Evolutionary conservation across 768 basidiomycete genomes (phyloP), one percentile per base, ranked within the genome.

Genomic region (Collybia nuda): DNA sequence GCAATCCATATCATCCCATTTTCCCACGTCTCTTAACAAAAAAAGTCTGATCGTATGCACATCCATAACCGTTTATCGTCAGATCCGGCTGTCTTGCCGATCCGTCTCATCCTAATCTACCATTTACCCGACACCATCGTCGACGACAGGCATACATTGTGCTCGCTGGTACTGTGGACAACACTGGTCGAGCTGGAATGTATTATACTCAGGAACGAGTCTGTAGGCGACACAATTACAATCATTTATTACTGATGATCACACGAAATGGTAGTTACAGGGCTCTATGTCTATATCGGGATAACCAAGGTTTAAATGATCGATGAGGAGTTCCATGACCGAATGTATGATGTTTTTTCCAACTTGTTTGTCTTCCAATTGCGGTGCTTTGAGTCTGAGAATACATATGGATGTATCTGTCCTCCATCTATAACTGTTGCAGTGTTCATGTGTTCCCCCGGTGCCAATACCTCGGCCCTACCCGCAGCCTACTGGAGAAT

Each of bases 1-100:
- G 32, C 32, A 32, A 32, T 32, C 32, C 32, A 32, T 52, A 54
- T 53, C 57, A 53, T 58, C 47, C 51, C 37, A 56, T 55, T 62
- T 62, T 62, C 61, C 59, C 61, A 62, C 61, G 57, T 60, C 56
- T 55, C 56, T 57, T 52, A 53, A 57, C 52, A 57, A 32, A 32
- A 59, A 61, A 59, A 57, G 54, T 61, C 56, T 57, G 52, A 53
- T 52, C 48, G 37, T 49, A 52, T 14, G 42, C 24, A 38, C 40
- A 43, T 54, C 36, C 42, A 44, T 54, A 36, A 44, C 41, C 26
- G 32, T 32, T 32, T 32, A 28, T 54, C 51, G 51, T 55, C 51
- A 60, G 53, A 56, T 17, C 35, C 19, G 7, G 17, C 38, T n/a
- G 11, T 4, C 43, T 32, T 14, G 15, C 28, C 12, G 21, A 41